Conservation (phyloP, 2,329 filamentous ascomycete species). For the Colletotrichum sansevieriae region DNA sequence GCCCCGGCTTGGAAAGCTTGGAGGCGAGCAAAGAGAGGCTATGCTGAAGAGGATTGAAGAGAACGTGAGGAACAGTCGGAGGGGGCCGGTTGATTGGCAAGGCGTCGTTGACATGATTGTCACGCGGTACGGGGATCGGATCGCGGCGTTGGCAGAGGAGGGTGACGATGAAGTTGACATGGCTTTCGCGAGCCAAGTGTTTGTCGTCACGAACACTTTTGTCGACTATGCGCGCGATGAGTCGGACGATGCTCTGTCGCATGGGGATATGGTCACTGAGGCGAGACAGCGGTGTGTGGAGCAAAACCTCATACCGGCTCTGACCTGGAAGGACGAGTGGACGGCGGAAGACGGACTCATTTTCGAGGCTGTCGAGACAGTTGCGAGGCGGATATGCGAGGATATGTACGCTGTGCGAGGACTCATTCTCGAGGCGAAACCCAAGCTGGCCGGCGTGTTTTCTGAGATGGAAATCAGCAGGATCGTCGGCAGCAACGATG, state of each 20-base stretch:
- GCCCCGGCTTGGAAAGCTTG: conserved; percentile 49
- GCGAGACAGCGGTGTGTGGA: conserved; percentile 61
- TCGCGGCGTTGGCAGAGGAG: conserved; percentile 50
- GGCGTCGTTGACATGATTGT: conserved; percentile 75
- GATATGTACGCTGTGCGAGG: conserved; percentile 23
- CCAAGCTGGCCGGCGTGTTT: background rate
- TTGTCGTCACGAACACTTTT: conserved; percentile 56
- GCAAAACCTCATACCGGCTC: conserved; percentile 57
- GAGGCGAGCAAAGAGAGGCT: conserved; percentile 48
- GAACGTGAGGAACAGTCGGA: conserved; percentile 52
- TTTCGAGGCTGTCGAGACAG: conserved; percentile 56
- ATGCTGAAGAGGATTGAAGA: conserved; percentile 59
- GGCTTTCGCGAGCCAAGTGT: conserved; percentile 53
- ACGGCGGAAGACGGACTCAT: conserved; percentile 61
- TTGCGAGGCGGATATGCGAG: conserved; percentile 56
- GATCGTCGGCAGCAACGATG: background rate
- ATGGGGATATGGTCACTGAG: conserved; percentile 49
- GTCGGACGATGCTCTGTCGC: conserved; percentile 15
- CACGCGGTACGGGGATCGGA: conserved; percentile 68
- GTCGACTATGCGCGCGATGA: conserved; percentile 55
- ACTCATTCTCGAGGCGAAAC: conserved; percentile 15
- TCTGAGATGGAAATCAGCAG: conserved; percentile 8
- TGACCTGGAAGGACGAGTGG: conserved; percentile 44
- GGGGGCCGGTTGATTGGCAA: conserved; percentile 72
- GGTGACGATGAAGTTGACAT: conserved; percentile 37